These are phyloP conservation scores for Phytophthora sojae DNA, from an alignment of 352 stramenopile species.

Conservation along the genomic window DNA sequence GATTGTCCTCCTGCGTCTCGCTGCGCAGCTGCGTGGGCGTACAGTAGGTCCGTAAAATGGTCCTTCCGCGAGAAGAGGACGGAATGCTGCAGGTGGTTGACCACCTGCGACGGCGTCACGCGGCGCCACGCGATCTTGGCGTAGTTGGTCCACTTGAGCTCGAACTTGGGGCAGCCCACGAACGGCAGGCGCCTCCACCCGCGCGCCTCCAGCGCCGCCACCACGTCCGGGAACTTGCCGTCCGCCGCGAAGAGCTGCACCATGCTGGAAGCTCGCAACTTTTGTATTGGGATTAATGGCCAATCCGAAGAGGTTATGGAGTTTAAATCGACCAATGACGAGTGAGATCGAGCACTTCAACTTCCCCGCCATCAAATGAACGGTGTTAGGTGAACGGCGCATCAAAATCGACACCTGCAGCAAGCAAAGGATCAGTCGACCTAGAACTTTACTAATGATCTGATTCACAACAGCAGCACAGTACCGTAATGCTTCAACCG, in stretches of 20 bases:
- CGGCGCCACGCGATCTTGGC: constrained; percentile 59
- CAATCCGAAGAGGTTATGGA: not conserved
- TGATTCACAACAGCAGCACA: not conserved
- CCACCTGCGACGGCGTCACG: constrained; percentile 48
- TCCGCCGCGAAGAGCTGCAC: constrained; percentile 57
- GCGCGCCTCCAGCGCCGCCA: constrained; percentile 25
- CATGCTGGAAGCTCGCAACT: constrained; percentile 15
- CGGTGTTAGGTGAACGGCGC: not conserved
- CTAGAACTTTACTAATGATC: not conserved
- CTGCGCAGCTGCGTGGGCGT: constrained; percentile 19
- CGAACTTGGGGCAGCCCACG: constrained; percentile 60
- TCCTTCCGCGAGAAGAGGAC: constrained; percentile 76
- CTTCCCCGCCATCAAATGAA: not conserved
- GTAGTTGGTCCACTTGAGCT: constrained; percentile 82
- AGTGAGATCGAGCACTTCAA: not conserved
- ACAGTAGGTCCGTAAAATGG: constrained; percentile 50
- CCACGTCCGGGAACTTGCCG: constrained; percentile 62
- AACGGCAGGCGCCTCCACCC: constrained; percentile 65
- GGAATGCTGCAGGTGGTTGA: constrained; percentile 78
- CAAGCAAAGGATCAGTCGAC: not conserved
- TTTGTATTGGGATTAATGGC: not conserved
- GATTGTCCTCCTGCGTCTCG: not conserved
- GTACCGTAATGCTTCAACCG: not conserved
- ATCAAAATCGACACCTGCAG: not conserved
- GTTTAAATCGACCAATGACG: not conserved